Percentiles rank a stretch among this genome's conserved stretches.
phyloP scores from a whole-genome alignment of 2,329 filamentous ascomycete species.

The Colletotrichum lupini region DNA sequence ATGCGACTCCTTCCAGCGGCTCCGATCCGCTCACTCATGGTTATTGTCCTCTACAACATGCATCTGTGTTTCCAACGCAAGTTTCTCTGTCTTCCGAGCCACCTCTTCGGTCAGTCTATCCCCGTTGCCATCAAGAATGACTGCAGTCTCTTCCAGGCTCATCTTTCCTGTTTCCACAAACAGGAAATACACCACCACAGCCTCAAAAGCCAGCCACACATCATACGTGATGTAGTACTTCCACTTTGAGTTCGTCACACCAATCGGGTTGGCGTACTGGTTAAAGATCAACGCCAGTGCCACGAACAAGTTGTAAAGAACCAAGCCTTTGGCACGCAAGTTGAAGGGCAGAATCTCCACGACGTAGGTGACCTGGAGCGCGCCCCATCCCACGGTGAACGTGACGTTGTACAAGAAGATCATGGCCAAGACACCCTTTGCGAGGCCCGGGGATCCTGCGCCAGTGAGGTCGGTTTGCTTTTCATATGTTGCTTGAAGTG shows the following conservation, averaged over 20 bases:
- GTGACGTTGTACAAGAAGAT: slow-evolving; percentile 47
- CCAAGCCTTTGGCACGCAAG: slow-evolving; percentile 45
- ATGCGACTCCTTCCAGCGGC: no score
- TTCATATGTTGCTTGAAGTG: slow-evolving; percentile 33
- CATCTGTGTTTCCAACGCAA: background rate
- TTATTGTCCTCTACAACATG: background rate
- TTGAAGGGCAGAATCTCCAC: slow-evolving; percentile 56
- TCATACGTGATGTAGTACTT: slow-evolving; percentile 51
- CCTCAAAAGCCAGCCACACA: slow-evolving; percentile 28
- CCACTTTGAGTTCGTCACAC: slow-evolving; percentile 41
- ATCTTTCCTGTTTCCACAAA: slow-evolving; percentile 36
- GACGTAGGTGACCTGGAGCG: slow-evolving; percentile 54
- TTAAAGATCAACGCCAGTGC: slow-evolving; percentile 35
- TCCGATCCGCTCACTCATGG: background rate
- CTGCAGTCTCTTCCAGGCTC: slow-evolving; percentile 34
- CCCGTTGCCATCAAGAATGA: slow-evolving; percentile 28
- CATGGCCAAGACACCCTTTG: slow-evolving; percentile 44
- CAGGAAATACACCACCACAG: slow-evolving; percentile 31
- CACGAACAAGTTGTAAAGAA: slow-evolving; percentile 41
- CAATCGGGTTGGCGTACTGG: slow-evolving; percentile 28
- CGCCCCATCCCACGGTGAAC: slow-evolving; percentile 51
- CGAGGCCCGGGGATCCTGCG: slow-evolving; percentile 19
- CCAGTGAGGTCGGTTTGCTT: slow-evolving; percentile 37
- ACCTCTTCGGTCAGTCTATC: slow-evolving; percentile 35
- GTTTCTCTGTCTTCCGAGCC: slow-evolving; percentile 23